A percentile compares a stretch with the other conserved stretches of the same genome.
Evolutionary conservation across 2,329 filamentous ascomycete species (phyloP).

Genomic region (Fusarium poae): DNA sequence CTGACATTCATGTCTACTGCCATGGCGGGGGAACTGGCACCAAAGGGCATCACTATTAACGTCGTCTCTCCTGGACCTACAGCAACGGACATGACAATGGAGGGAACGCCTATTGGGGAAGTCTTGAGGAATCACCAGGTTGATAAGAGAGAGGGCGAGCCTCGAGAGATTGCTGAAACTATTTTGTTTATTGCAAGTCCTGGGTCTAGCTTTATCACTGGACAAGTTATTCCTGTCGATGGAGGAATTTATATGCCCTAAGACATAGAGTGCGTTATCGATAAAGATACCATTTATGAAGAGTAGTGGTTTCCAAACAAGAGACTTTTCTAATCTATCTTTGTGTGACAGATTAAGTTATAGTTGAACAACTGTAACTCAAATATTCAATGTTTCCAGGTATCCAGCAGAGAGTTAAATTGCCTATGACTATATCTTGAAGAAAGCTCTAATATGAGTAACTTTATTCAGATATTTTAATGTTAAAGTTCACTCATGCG

Average conservation of each 20-base stretch:
- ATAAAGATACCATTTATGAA: too few relatives aligned
- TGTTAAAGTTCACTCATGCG: too few relatives aligned
- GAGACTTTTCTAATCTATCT: too few relatives aligned
- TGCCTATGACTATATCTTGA: too few relatives aligned
- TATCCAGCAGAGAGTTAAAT: too few relatives aligned
- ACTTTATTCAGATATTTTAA: too few relatives aligned
- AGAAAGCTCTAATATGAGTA: too few relatives aligned
- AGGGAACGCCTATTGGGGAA: conserved; percentile 6
- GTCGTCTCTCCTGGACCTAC: conserved; percentile 10
- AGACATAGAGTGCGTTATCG: too few relatives aligned
- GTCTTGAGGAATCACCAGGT: conserved; percentile 12
- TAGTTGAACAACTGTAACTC: too few relatives aligned
- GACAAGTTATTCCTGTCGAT: conserved; percentile 20
- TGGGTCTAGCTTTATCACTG: conserved; percentile 20
- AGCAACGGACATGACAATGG: conserved; percentile 20
- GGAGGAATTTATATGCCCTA: conserved; percentile 20
- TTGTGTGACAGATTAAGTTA: too few relatives aligned
- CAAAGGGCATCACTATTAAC: conserved; percentile 19
- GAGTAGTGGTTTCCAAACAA: too few relatives aligned
- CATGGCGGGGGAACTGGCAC: conserved; percentile 13
- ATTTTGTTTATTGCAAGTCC: conserved; percentile 16
- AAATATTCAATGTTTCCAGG: too few relatives aligned
- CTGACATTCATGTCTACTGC: conserved; percentile 8
- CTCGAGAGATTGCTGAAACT: conserved; percentile 5
- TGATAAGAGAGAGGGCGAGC: conserved; percentile 12